Percentiles rank a stretch among this genome's conserved stretches.
Conservation (phyloP, 2,329 filamentous ascomycete species). For the Penicillium carneum region DNA sequence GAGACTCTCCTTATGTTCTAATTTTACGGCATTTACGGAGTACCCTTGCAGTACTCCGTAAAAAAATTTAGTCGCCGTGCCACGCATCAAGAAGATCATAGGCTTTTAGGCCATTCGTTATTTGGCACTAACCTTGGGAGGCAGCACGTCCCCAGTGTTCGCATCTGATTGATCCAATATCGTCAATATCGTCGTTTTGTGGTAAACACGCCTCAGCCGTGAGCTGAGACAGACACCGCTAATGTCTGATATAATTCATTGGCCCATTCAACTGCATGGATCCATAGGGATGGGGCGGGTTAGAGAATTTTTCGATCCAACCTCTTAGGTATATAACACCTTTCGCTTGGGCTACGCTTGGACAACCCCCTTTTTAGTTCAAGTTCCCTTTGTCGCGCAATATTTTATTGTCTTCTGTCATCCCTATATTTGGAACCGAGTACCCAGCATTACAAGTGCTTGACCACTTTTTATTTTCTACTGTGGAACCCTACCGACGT, state of each 20-base stretch:
- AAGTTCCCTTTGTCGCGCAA: constrained; percentile 14
- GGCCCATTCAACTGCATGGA: constrained; percentile 11
- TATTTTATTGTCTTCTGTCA: constrained; percentile 11
- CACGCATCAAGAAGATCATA: constrained; percentile 13
- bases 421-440: constrained; percentile 12
- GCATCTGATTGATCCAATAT: constrained; percentile 34
- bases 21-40: background rate
- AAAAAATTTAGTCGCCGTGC: constrained; percentile 10
- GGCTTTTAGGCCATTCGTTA: background rate
- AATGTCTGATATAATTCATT: constrained; percentile 22
- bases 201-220: constrained; percentile 25
- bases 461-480: background rate
- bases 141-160: constrained; percentile 22
- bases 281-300: constrained; percentile 14
- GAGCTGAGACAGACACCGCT: constrained; percentile 34
- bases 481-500: constrained; percentile 3
- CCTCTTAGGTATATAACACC: constrained; percentile 19
- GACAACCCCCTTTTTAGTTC: background rate
- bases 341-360: constrained; percentile 17
- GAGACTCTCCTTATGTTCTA: background rate
- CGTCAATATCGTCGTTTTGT: constrained; percentile 22
- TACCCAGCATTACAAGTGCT: background rate
- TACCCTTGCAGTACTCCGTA: background rate
- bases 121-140: constrained; percentile 18
- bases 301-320: constrained; percentile 20